phyloP scores from a whole-genome alignment of 371 early-diverging fungal species.

The Batkoa obscura region DNA sequence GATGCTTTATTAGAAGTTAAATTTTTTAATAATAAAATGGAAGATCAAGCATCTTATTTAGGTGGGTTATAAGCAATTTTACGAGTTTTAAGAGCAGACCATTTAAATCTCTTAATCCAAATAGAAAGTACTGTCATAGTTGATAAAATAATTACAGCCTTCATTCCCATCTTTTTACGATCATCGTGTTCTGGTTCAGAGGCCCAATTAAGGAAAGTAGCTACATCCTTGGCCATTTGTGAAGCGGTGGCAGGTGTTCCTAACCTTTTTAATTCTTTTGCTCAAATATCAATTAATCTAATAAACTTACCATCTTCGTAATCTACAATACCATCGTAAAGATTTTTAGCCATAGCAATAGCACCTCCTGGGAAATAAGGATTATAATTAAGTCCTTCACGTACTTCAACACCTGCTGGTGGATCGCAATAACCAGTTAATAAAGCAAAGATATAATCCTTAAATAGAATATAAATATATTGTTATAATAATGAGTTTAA shows the following conservation, averaged over 20 bases:
- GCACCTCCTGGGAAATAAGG: conserved; percentile 98
- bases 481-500: background rate
- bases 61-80: conserved; percentile 46
- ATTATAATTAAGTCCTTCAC: conserved; percentile 95
- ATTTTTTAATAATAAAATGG: no score
- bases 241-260: conserved; percentile 89
- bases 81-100: conserved; percentile 55
- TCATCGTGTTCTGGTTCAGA: conserved; percentile 94
- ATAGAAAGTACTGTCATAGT: conserved; percentile 32
- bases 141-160: conserved; percentile 49
- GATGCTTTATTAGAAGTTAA: no score
- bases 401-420: conserved; percentile 85
- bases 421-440: conserved; percentile 90
- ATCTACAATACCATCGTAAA: conserved; percentile 89
- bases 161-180: conserved; percentile 88
- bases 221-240: conserved; percentile 95
- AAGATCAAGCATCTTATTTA: background rate
- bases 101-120: conserved; percentile 64
- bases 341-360: conserved; percentile 88
- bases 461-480: conserved; percentile 3
- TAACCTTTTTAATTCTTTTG: background rate
- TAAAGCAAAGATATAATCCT: conserved; percentile 90
- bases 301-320: conserved; percentile 61
- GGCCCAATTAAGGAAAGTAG: conserved; percentile 85
- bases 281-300: no score